Evolutionary conservation across 306 rosid species (phyloP), one percentile per base, ranked within the genome.

Genomic region (Rosa rugosa): DNA sequence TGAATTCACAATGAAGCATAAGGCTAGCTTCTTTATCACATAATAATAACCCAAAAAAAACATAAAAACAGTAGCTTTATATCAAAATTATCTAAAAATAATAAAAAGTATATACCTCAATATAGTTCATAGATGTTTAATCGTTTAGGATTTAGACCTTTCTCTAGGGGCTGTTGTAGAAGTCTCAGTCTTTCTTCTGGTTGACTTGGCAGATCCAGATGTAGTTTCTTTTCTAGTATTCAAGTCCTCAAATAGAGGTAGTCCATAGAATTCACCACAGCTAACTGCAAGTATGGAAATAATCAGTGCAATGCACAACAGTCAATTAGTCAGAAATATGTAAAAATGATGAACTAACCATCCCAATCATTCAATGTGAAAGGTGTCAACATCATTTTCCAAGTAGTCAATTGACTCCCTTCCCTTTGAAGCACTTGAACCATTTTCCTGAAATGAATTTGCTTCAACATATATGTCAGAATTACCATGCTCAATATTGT

Each of bases 291-390:
- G 76, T 68, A 67, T 72, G 78, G 31, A 77, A 75, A 72, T 67
- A 77, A 67, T 72, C 42, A 53, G 83, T 3, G 63, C 71, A 73
- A 8, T 36, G 50, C 71, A 72, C 38, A 51, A 56, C 3, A 68
- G 72, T 62, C 59, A 76, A 44, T 1, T 9, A 63, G 76, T 68
- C 70, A 78, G 41, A 22, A 47, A 77, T 72, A 79, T 57, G 70
- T 66, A 27, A 69, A 2, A 22, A 10, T 6, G 7, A 77, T 40
- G 71, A 40, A 40, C 71, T 40, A 90, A 92, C 97, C 98, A 71
- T 90, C 92, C 89, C 91, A 92, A 78, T 90, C 94, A 78, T 92
- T 90, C 94, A 69, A 83, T 86, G 78, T 87, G 91, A 80, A 88
- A 87, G 81, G 80, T 73, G 71, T 92, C 98, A 70, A 82, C 64